Evolutionary conservation across 345 rosid species (phyloP), one percentile per base, ranked within the genome.

Genomic region (Hypericum perforatum): DNA sequence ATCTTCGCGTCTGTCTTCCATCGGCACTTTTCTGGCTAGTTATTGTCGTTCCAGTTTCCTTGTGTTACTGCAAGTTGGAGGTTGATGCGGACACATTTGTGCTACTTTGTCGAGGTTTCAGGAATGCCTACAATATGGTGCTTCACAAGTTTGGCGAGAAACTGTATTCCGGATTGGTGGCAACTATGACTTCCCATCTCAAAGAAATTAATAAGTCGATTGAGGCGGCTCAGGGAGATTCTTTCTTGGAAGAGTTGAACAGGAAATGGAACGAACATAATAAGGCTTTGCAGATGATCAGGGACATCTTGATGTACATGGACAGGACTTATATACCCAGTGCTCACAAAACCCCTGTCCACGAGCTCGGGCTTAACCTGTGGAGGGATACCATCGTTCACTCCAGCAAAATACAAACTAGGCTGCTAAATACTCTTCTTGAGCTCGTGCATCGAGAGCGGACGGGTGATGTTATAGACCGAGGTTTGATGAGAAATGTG

Each of bases 61-160:
- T 37, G 44, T 63, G 43, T 40, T 43, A 22, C 32, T 22, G 32
- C 32, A 1, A 22, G 4, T 22, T 22, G 32, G 32, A 54, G 41
- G 50, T 13, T 55, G 8, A 8, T 32, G 43, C 41, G 39, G 47
- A 36, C 15, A 45, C 55, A 37, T 15, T 16, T 39, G 22, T 62
- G 16, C 14, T 47, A 36, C 7, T 45, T 59, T 52, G 49, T 39
- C 54, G 0, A 67, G 56, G 54, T 60, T 59, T 43, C 74, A 92
- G 98, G 78, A 88, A 88, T 61, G 98, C 98, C 6, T 92, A 92
- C 79, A 88, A 88, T 62, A 92, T 92, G 98, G 98, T 92, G 58
- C 86, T 92, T 54, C 95, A 92, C 70, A 92, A 92, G 76, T 88
- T 79, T 52, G 98, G 96, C 6, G 98, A 92, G 61, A 85, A 75